Conservation (phyloP, 1,139 yeast species). For the Ogataea hybrid region DNA sequence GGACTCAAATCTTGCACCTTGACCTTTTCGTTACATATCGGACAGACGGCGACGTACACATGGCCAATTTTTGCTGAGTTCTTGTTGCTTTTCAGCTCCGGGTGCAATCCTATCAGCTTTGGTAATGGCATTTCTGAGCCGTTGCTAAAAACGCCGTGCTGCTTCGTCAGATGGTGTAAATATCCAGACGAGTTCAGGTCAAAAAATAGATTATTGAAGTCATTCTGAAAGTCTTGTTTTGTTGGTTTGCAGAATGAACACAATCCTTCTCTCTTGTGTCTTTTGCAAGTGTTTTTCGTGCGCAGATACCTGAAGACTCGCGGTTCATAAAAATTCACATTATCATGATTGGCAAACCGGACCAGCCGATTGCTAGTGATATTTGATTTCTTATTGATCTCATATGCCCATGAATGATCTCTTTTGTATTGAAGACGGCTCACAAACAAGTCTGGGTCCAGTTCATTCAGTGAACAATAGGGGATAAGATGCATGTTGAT, state of each 20-base stretch:
- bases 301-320: slow-evolving; percentile 12
- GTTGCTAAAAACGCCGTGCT: slow-evolving; percentile 23
- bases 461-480: slow-evolving; percentile 15
- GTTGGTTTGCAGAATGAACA: slow-evolving; percentile 15
- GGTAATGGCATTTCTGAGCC: slow-evolving; percentile 20
- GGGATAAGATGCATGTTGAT: slow-evolving; percentile 16
- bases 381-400: slow-evolving; percentile 11
- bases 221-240: slow-evolving; percentile 9
- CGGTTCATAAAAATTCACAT: slow-evolving; percentile 13
- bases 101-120: slow-evolving; percentile 13
- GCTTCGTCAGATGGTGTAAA: slow-evolving; percentile 22
- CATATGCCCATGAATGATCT: slow-evolving; percentile 9
- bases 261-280: slow-evolving; percentile 14
- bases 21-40: slow-evolving; percentile 15
- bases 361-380: slow-evolving; percentile 1
- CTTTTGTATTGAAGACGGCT: slow-evolving; percentile 2
- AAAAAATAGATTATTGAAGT: slow-evolving; percentile 15
- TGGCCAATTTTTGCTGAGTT: slow-evolving; percentile 11
- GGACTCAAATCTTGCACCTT: slow-evolving; percentile 16
- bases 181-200: slow-evolving; percentile 21
- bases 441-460: slow-evolving; percentile 10
- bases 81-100: slow-evolving; percentile 14
- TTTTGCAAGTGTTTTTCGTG: slow-evolving; percentile 6
- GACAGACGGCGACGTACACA: slow-evolving; percentile 20
- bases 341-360: slow-evolving; percentile 6